A percentile compares a stretch with the other conserved stretches of the same genome.
Evolutionary conservation across 2,329 filamentous ascomycete species (phyloP).

Genomic region (Fusarium zealandicum): DNA sequence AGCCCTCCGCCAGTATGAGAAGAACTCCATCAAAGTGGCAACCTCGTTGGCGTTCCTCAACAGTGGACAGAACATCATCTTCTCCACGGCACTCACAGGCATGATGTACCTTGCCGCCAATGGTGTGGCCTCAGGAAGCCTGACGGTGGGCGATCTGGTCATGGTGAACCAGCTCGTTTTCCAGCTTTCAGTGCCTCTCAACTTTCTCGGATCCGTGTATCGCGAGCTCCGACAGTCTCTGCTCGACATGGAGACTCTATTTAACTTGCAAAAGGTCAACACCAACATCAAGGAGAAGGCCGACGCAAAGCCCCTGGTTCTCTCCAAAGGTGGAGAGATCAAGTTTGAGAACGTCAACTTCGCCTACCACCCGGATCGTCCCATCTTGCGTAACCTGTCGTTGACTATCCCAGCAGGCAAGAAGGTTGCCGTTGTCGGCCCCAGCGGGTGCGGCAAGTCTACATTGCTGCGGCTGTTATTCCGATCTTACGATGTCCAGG

Average conservation of each 20-base stretch:
- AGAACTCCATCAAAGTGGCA: slow-evolving; percentile 94
- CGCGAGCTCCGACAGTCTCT: slow-evolving; percentile 93
- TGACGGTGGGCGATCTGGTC: slow-evolving; percentile 95
- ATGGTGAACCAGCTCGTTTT: slow-evolving; percentile 99
- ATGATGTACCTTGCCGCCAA: slow-evolving; percentile 99
- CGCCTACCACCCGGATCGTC: slow-evolving; percentile 85
- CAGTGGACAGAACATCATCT: slow-evolving; percentile 95
- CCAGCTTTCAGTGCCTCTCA: slow-evolving; percentile 93
- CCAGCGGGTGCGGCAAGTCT: slow-evolving; percentile 94
- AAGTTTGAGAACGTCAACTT: slow-evolving; percentile 95
- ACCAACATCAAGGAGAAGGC: slow-evolving; percentile 81
- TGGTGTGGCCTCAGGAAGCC: slow-evolving; percentile 79
- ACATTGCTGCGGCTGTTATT: slow-evolving; percentile 91
- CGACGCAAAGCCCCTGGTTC: slow-evolving; percentile 73
- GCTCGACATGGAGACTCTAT: slow-evolving; percentile 97
- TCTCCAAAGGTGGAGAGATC: slow-evolving; percentile 85
- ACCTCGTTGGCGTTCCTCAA: slow-evolving; percentile 94
- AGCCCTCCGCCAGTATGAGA: slow-evolving; percentile 85
- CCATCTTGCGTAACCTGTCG: slow-evolving; percentile 83
- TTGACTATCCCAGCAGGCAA: slow-evolving; percentile 94
- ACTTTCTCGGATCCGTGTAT: slow-evolving; percentile 98
- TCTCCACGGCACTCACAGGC: slow-evolving; percentile 87
- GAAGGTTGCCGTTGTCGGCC: slow-evolving; percentile 94
- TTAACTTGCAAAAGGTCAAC: slow-evolving; percentile 97
- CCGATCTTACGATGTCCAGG: slow-evolving; percentile 90